Evolutionary conservation across 2,329 filamentous ascomycete genomes (phyloP).

Genomic region (Penicillium sp.): DNA sequence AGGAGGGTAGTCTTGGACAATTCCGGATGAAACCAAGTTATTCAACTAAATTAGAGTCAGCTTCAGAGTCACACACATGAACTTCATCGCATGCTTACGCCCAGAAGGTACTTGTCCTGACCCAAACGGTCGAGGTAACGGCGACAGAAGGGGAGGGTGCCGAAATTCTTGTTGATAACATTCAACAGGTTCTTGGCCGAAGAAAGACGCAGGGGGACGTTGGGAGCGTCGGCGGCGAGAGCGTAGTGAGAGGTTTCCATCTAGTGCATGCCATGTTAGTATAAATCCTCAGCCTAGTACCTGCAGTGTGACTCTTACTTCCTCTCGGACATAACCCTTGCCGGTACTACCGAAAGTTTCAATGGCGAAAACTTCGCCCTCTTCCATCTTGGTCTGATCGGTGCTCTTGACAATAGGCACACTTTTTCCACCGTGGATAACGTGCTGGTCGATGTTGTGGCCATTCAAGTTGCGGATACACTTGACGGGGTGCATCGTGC

Average conservation of each 20-base stretch:
- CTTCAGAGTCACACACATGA: not conserved
- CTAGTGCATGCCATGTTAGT: conserved; percentile 39
- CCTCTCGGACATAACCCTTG: conserved; percentile 81
- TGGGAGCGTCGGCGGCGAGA: conserved; percentile 67
- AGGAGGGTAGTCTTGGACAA: conserved; percentile 88
- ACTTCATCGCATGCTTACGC: conserved; percentile 56
- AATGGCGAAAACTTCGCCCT: conserved; percentile 91
- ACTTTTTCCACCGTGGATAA: conserved; percentile 87
- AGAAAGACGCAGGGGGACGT: conserved; percentile 71
- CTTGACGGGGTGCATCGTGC: conserved; percentile 76
- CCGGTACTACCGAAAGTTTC: conserved; percentile 95
- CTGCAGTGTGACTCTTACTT: conserved; percentile 55
- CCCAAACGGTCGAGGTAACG: conserved; percentile 90
- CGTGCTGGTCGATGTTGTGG: conserved; percentile 84
- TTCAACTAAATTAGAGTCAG: conserved; percentile 63
- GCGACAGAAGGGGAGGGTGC: conserved; percentile 85
- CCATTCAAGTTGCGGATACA: conserved; percentile 83
- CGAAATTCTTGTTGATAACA: conserved; percentile 95
- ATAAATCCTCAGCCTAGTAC: not conserved
- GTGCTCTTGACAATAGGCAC: conserved; percentile 89
- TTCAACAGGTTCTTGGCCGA: conserved; percentile 83
- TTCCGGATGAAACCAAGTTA: conserved; percentile 75
- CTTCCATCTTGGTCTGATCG: conserved; percentile 95
- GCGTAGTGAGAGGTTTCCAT: conserved; percentile 88
- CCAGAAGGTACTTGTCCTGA: conserved; percentile 89